Evolutionary conservation across 73 alveolate genomes (phyloP), one percentile per base, ranked within the genome.

Genomic region (Uronychia setigera): DNA sequence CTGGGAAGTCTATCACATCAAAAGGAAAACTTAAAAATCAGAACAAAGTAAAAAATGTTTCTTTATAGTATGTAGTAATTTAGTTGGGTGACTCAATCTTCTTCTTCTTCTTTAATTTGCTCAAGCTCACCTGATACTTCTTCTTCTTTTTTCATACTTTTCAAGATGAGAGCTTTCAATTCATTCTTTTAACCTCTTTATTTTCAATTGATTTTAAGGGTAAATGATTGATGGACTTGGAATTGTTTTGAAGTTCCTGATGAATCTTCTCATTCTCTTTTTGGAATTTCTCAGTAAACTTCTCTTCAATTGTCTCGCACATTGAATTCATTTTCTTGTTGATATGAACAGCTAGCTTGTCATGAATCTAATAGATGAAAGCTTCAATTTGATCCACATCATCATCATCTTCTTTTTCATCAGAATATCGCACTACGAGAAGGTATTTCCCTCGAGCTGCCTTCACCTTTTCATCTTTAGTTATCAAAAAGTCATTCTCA

Each of bases 401-500:
- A 1, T 0, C 29, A 11, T 27, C 77, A 11, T 32, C 59, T 26
- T 83, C 78, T 1, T 60, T 76, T 32, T 33, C 27, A 11, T 83
- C 84, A 0, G 27, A n/a, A 34, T 83, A 81, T 14, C 58, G 74
- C 26, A 83, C 84, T 1, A 76, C n/a, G 31, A 83, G 29, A 46
- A 83, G 34, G 29, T 75, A 83, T 19, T 83, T 75, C 30, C 79
- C 79, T 26, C 29, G 5, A 67, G 33, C 30, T 67, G 79, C 9
- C 25, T 67, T 67, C 31, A 27, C 29, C 29, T 26, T 29, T 67
- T 27, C 59, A 0, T 35, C 26, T 1, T 86, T 26, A 1, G 92
- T 80, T 11, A 86, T 34, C 79, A 86, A 60, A 60, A 76, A 86
- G 25, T 76, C 60, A 59, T 86, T 86, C 67, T 86, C 92, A 29